Percentiles rank a stretch among this genome's conserved stretches.
Evolutionary conservation across 352 stramenopile species (phyloP).

Genomic region (Globisporangium paddicum): DNA sequence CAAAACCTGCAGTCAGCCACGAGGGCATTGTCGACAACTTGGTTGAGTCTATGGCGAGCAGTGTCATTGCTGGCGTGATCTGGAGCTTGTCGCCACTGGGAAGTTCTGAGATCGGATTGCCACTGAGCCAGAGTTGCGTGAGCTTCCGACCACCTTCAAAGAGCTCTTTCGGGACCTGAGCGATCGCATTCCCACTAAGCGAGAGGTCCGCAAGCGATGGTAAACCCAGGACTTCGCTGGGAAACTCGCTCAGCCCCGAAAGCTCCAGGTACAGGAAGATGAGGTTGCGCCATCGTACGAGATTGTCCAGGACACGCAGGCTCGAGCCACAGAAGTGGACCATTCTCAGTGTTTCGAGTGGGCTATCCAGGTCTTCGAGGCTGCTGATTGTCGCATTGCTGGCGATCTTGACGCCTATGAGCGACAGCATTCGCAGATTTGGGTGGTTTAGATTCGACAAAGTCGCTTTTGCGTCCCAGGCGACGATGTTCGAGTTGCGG

Average conservation of each 20-base stretch:
- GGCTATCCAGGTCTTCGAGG: background rate
- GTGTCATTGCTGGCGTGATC: background rate
- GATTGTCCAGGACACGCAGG: background rate
- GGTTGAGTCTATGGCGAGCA: conserved; percentile 4
- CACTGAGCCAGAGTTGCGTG: conserved; percentile 1
- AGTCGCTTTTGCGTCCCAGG: background rate
- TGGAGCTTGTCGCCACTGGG: background rate
- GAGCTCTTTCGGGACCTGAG: background rate
- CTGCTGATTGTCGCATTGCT: background rate
- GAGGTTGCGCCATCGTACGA: background rate
- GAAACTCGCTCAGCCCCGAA: background rate
- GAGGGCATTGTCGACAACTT: background rate
- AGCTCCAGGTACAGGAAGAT: conserved; percentile 3
- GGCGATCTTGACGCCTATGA: background rate
- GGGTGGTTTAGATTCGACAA: background rate
- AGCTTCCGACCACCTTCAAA: background rate
- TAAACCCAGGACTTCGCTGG: background rate
- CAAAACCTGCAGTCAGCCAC: background rate
- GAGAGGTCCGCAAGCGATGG: background rate
- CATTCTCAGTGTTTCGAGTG: background rate
- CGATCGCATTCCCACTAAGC: conserved; percentile 2
- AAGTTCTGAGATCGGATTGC: background rate
- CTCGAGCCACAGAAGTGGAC: background rate
- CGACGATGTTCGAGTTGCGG: background rate
- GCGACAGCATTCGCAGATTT: background rate